A percentile compares a stretch with the other conserved stretches of the same genome.
These are phyloP conservation scores for Paraglomus brasilianum DNA, from an alignment of 192 early-diverging fungal genomes.

Conservation along the genomic window DNA sequence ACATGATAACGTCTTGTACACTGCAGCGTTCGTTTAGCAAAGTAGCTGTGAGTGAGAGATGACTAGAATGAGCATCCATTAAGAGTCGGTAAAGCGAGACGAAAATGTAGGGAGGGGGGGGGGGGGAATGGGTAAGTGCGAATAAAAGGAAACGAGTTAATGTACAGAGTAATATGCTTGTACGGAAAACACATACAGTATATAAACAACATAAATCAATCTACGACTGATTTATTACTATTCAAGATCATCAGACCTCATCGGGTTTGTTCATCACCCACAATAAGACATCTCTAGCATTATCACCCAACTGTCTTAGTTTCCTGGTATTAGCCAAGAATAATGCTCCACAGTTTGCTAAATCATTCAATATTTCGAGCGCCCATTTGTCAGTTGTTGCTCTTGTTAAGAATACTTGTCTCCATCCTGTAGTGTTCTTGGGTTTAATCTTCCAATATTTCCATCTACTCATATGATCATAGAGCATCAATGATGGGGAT, in stretches of 20 bases:
- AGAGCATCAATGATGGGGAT: background rate
- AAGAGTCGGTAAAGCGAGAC: too few relatives aligned
- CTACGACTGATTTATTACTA: too few relatives aligned
- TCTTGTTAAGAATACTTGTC: constrained; percentile 21
- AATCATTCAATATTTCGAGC: constrained; percentile 20
- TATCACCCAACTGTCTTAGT: constrained; percentile 27
- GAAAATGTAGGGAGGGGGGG: too few relatives aligned
- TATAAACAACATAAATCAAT: too few relatives aligned
- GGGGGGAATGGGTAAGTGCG: background rate
- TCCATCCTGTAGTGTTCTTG: constrained; percentile 24
- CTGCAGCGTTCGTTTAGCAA: constrained; percentile 29
- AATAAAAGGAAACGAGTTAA: background rate
- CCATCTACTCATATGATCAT: constrained; percentile 8
- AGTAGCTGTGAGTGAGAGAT: constrained; percentile 28
- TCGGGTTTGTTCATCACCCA: constrained; percentile 29
- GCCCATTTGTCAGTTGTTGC: constrained; percentile 25
- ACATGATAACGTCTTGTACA: constrained; percentile 3
- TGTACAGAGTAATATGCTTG: too few relatives aligned
- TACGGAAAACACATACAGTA: too few relatives aligned
- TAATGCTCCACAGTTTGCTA: constrained; percentile 9
- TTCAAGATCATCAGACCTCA: constrained; percentile 1
- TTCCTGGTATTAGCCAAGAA: constrained; percentile 25
- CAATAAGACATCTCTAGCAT: constrained; percentile 24
- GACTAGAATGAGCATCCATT: background rate
- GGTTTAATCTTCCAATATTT: constrained; percentile 30